Evolutionary conservation across 176 grass and related monocot species (phyloP).

Genomic region (Oryza australiensis): DNA sequence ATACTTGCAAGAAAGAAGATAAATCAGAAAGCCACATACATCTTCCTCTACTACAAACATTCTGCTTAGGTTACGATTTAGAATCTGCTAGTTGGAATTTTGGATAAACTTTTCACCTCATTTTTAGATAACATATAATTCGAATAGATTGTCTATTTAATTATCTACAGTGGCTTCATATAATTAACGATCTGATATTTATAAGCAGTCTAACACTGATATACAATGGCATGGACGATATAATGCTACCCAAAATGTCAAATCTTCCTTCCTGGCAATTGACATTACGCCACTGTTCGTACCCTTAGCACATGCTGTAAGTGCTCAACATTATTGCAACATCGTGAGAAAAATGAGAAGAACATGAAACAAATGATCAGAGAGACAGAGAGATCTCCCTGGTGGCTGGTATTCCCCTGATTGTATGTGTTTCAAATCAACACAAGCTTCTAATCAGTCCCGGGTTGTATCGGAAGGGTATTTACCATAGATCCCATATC

Average conservation of each 20-base stretch:
- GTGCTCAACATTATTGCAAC: no score
- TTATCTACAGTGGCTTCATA: neutral
- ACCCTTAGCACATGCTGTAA: no score
- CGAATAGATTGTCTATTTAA: neutral
- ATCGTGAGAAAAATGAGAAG: neutral
- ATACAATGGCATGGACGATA: no score
- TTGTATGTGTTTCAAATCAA: neutral
- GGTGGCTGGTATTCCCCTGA: no score
- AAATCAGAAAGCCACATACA: no score
- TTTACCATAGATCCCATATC: neutral
- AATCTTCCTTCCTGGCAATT: no score
- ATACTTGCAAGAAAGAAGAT: neutral
- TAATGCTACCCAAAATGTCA: no score
- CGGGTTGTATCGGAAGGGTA: neutral
- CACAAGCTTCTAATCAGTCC: neutral
- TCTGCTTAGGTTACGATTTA: no score
- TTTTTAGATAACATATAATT: neutral
- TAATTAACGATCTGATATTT: no score
- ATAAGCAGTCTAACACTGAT: no score
- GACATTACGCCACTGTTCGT: no score
- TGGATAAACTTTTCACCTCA: neutral
- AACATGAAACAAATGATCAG: neutral
- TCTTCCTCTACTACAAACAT: no score
- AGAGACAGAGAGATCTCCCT: neutral
- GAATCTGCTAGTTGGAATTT: neutral